phyloP scores from a whole-genome alignment of 352 stramenopile genomes.

The Phytopythium sindhum region DNA sequence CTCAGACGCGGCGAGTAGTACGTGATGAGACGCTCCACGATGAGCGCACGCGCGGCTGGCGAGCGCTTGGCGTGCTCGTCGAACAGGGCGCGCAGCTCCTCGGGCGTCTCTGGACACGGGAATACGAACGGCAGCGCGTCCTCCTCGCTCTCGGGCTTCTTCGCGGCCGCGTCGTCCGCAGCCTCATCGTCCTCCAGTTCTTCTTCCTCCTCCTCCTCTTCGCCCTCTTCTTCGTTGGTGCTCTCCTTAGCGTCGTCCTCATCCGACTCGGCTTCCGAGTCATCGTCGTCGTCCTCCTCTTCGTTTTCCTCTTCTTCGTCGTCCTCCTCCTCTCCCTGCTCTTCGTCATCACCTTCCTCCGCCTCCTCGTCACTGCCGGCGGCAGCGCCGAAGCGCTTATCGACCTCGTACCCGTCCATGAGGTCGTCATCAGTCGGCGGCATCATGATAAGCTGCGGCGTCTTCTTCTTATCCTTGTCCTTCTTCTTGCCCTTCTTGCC shows the following conservation, averaged over 20 bases:
- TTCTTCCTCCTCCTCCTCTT: constrained; percentile 43
- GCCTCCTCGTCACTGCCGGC: constrained; percentile 20
- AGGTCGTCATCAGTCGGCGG: constrained; percentile 88
- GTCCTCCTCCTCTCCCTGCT: constrained; percentile 58
- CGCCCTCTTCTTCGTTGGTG: constrained; percentile 30
- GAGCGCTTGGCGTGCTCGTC: constrained; percentile 82
- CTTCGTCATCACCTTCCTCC: constrained; percentile 39
- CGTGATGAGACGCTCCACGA: constrained; percentile 91
- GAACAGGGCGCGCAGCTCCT: constrained; percentile 90
- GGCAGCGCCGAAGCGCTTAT: constrained; percentile 44
- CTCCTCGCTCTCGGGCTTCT: constrained; percentile 42
- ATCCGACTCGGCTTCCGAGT: constrained; percentile 40
- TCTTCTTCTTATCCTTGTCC: constrained; percentile 41
- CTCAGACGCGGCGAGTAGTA: constrained; percentile 94
- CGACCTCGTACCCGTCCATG: constrained; percentile 79
- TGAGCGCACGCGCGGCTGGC: constrained; percentile 63
- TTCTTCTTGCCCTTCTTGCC: constrained; percentile 45
- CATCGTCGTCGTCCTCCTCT: constrained; percentile 52
- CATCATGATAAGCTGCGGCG: constrained; percentile 66
- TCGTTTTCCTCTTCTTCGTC: constrained; percentile 66
- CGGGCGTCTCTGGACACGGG: constrained; percentile 89
- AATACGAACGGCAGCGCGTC: constrained; percentile 95
- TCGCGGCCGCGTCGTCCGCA: constrained; percentile 35
- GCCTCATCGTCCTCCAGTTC: constrained; percentile 87
- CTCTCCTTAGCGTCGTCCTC: constrained; percentile 54